Evolutionary conservation across 192 early-diverging fungal species (phyloP), one percentile per base, ranked within the genome.

Genomic region (Dissophora globulifera): DNA sequence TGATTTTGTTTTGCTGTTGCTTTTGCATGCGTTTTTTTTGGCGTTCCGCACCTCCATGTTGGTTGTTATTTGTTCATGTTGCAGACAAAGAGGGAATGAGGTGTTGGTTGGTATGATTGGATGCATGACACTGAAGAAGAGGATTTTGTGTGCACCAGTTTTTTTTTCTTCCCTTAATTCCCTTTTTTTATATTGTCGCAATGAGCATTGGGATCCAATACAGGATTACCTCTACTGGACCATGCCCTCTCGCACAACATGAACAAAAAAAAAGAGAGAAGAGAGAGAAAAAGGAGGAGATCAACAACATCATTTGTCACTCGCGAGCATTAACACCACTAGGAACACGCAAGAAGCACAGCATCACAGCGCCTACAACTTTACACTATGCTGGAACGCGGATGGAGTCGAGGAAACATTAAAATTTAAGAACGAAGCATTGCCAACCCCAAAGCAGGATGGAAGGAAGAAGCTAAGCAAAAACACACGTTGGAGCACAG

Each of bases 1-100:
- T 76, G 72, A 76, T 59, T 76, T n/a, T n/a, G n/a, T n/a, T n/a
- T n/a, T n/a, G n/a, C n/a, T 64, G 35, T 49, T 58, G 23, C 41
- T 59, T 54, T 35, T 64, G 53, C 25, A 55, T 74, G 69, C 55
- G 51, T 67, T n/a, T n/a, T n/a, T n/a, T n/a, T n/a, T n/a, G n/a
- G 65, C 22, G n/a, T 23, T 41, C 54, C 26, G 17, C 25, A 20
- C 16, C 67, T 50, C 67, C 51, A 40, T 69, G 67, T 69, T 59
- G 58, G 42, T 53, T 50, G 35, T n/a, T n/a, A n/a, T n/a, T n/a
- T 69, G 50, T 61, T 25, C 23, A 53, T 52, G 58, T 42, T 41
- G 58, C 41, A 52, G 56, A n/a, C n/a, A 59, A 60, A 69, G 67
- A 60, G 56, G 57, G 31, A 43, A 50, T 56, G 60, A 45, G 48